phyloP scores from a whole-genome alignment of 139 green algal genomes.

The Chlamydomonas schloesseri region DNA sequence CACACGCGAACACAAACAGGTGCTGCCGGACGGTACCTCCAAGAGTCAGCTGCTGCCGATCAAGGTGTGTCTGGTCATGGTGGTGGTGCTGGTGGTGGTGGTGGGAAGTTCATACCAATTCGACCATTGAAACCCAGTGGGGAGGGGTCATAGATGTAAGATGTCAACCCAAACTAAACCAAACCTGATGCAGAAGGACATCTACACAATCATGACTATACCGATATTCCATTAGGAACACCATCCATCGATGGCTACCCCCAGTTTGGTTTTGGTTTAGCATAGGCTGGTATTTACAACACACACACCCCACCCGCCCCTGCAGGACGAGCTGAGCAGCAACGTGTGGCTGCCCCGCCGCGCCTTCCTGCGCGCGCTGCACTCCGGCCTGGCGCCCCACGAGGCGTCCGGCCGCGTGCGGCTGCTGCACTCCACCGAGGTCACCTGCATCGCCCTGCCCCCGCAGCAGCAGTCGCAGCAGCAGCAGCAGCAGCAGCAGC shows the following conservation, averaged over 20 bases:
- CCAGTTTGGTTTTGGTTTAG: too few species aligned
- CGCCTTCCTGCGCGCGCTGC: slow-evolving; percentile 1
- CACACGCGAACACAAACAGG: neutral
- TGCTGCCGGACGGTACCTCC: slow-evolving; percentile 6
- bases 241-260: too few species aligned
- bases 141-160: too few species aligned
- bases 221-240: too few species aligned
- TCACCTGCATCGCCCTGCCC: neutral
- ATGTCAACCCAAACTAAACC: too few species aligned
- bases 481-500: neutral
- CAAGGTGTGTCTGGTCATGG: too few species aligned
- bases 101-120: too few species aligned
- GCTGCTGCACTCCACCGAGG: slow-evolving; percentile 3
- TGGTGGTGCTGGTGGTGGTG: too few species aligned
- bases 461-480: neutral
- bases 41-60: neutral
- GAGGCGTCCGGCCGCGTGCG: neutral
- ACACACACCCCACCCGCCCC: neutral
- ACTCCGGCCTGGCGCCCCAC: neutral
- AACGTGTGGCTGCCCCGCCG: slow-evolving; percentile 33
- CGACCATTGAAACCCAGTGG: neutral
- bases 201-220: too few species aligned
- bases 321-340: neutral
- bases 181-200: too few species aligned
- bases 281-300: too few species aligned